These are phyloP conservation scores for Meira miltonrushii DNA, from an alignment of 1,284 basidiomycete species.

Conservation along the genomic window DNA sequence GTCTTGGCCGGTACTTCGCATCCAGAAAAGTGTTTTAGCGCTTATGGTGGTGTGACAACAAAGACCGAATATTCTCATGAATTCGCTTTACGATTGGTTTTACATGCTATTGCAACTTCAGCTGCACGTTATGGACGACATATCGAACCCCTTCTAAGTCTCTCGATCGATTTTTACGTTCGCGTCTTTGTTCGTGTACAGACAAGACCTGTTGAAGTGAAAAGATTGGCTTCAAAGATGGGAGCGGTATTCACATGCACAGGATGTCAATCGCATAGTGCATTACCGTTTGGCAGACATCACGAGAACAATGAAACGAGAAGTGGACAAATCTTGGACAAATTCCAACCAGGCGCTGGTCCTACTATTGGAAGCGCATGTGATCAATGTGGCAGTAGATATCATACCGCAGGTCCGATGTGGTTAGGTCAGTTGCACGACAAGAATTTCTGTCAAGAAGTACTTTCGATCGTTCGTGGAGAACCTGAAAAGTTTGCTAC, in stretches of 20 bases:
- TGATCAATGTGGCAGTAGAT: conserved; percentile 79
- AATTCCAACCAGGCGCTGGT: conserved; percentile 65
- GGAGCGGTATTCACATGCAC: conserved; percentile 45
- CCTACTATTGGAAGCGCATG: conserved; percentile 67
- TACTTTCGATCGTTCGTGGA: conserved; percentile 66
- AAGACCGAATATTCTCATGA: conserved; percentile 86
- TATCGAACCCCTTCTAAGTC: conserved; percentile 81
- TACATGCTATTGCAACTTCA: conserved; percentile 76
- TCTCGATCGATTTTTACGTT: conserved; percentile 97
- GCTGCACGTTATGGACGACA: conserved; percentile 87
- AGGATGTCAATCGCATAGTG: conserved; percentile 37
- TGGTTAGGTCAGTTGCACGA: conserved; percentile 89
- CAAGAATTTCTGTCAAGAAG: conserved; percentile 65
- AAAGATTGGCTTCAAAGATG: conserved; percentile 59
- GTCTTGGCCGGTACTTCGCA: conserved; percentile 91
- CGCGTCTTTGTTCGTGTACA: conserved; percentile 81
- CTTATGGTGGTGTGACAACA: conserved; percentile 84
- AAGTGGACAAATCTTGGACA: conserved; percentile 27
- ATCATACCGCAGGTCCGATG: conserved; percentile 78
- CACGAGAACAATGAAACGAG: conserved; percentile 22
- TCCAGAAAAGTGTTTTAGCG: conserved; percentile 65
- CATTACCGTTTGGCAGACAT: conserved; percentile 35
- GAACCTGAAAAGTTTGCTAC: conserved; percentile 67
- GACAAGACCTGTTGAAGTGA: conserved; percentile 76
- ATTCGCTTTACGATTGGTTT: conserved; percentile 64